phyloP scores from a whole-genome alignment of 2,329 filamentous ascomycete genomes.

The Aaosphaeria arxii region DNA sequence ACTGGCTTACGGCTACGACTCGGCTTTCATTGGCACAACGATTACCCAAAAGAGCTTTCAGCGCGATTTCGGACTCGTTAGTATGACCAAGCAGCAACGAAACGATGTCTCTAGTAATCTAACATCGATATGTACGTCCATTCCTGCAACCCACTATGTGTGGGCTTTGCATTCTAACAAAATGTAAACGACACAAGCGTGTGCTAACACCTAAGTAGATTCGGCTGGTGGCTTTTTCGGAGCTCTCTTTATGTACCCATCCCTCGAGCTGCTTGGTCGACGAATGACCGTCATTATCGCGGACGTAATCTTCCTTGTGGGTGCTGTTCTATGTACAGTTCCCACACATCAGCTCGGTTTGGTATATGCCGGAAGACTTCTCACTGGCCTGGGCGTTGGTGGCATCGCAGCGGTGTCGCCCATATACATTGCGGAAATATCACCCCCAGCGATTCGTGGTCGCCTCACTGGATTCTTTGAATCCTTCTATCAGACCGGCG shows the following conservation, averaged over 20 bases:
- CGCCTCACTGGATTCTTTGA: conserved; percentile 66
- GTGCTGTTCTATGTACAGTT: conserved; percentile 38
- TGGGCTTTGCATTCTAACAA: not conserved
- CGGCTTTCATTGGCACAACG: conserved; percentile 54
- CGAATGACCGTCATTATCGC: conserved; percentile 50
- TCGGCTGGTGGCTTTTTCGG: conserved; percentile 55
- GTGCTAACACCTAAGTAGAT: conserved; percentile 9
- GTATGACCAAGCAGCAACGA: conserved; percentile 33
- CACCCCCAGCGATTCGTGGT: conserved; percentile 62
- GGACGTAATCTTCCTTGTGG: conserved; percentile 44
- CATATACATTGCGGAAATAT: conserved; percentile 38
- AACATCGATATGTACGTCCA: conserved; percentile 38
- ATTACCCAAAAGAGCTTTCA: conserved; percentile 51
- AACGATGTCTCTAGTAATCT: conserved; percentile 47
- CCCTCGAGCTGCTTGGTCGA: conserved; percentile 47
- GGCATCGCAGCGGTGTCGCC: conserved; percentile 37
- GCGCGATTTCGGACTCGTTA: conserved; percentile 39
- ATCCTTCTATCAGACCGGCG: conserved; percentile 62
- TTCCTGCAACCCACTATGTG: not conserved
- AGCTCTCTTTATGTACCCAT: conserved; percentile 46
- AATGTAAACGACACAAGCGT: too few species aligned
- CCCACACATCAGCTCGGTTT: conserved; percentile 31
- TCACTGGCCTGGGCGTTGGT: conserved; percentile 37
- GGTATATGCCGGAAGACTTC: conserved; percentile 43
- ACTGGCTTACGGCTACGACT: conserved; percentile 52